Percentiles rank a stretch among this genome's conserved stretches.
Evolutionary conservation across 2,329 filamentous ascomycete genomes (phyloP).

Genomic region (Clarireedia hainanense): DNA sequence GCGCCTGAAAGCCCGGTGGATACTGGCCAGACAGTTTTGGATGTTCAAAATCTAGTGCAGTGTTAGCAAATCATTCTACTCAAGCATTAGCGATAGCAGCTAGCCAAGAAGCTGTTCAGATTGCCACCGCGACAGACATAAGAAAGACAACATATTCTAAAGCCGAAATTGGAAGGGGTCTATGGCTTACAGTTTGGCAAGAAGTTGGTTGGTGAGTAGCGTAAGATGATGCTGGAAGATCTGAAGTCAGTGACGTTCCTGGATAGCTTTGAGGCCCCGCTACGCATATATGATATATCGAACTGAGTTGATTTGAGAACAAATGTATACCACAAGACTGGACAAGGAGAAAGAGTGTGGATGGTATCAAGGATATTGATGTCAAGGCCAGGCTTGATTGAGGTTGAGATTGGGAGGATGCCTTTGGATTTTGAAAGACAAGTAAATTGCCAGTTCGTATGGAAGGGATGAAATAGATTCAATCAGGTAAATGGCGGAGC

Average conservation of each 20-base stretch:
- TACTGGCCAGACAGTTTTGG: too few species aligned
- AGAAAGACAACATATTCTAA: neutral
- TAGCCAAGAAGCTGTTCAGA: neutral
- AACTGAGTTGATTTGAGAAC: neutral
- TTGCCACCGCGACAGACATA: neutral
- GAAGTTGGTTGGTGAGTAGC: neutral
- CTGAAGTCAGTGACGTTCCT: neutral
- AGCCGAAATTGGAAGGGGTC: neutral
- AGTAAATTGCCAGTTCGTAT: too few species aligned
- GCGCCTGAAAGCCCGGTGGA: too few species aligned
- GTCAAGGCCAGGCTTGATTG: too few species aligned
- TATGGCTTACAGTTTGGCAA: neutral
- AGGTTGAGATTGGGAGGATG: too few species aligned
- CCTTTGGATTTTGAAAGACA: too few species aligned
- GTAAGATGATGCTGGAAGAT: neutral
- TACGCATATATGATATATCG: neutral
- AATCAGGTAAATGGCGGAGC: too few species aligned
- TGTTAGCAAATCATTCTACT: too few species aligned
- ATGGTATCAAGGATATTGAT: too few species aligned
- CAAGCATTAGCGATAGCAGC: neutral
- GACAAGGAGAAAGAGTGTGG: too few species aligned
- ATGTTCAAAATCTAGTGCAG: too few species aligned
- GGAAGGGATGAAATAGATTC: too few species aligned
- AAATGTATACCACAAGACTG: neutral
- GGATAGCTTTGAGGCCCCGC: neutral